phyloP scores from a whole-genome alignment of 441 rosid genomes.

The Erysimum pusillum region DNA sequence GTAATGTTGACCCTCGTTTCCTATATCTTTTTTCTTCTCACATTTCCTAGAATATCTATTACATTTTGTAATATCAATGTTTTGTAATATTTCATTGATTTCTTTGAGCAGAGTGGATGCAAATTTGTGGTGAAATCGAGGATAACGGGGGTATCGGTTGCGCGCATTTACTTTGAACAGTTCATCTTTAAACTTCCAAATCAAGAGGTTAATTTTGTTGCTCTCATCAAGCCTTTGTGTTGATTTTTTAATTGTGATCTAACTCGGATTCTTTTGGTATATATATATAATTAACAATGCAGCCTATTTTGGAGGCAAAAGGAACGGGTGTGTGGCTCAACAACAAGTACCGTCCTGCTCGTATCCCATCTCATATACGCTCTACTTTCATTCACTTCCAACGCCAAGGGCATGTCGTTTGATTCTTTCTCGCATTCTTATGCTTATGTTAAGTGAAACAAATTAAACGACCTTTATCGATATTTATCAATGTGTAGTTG shows the following conservation, averaged over 20 bases:
- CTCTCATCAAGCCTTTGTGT: background rate
- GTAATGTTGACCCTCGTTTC: slow-evolving; percentile 47
- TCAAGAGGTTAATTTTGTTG: slow-evolving; percentile 53
- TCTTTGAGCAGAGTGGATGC: slow-evolving; percentile 59
- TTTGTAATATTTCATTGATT: background rate
- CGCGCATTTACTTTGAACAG: slow-evolving; percentile 67
- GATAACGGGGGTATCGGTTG: slow-evolving; percentile 59
- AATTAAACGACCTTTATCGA: no score
- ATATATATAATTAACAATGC: background rate
- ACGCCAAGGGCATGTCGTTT: slow-evolving; percentile 14
- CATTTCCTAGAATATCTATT: background rate
- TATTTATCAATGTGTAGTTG: no score
- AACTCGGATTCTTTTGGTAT: background rate
- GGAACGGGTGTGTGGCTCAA: slow-evolving; percentile 74
- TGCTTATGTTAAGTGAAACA: no score
- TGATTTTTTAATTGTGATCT: background rate
- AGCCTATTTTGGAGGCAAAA: background rate
- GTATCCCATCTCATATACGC: slow-evolving; percentile 71
- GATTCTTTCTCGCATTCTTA: background rate
- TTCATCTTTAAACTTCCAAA: slow-evolving; percentile 69
- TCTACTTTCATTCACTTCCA: slow-evolving; percentile 57
- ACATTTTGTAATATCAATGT: background rate
- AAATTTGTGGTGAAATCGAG: slow-evolving; percentile 64
- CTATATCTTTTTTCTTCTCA: no score
- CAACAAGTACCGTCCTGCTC: slow-evolving; percentile 73